Evolutionary conservation across 306 rosid species (phyloP).

Genomic region (Sechiopsis laciniata): DNA sequence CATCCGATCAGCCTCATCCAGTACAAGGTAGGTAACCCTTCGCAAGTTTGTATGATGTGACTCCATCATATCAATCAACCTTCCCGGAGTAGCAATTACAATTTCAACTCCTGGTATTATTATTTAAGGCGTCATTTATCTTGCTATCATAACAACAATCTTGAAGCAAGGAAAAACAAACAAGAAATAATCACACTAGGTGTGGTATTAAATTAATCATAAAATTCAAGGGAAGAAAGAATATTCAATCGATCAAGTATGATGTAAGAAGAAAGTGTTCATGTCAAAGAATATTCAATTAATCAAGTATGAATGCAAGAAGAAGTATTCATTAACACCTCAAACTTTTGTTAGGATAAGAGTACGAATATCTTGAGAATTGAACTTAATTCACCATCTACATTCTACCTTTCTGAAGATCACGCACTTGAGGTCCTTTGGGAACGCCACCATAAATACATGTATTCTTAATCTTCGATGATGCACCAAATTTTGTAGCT

Average conservation of each 20-base stretch:
- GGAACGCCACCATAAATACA: slow-evolving; percentile 98
- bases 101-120: slow-evolving; percentile 82
- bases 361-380: neutral
- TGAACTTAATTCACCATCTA: slow-evolving; percentile 25
- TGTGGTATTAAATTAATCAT: neutral
- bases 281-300: slow-evolving; percentile 14
- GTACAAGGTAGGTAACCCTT: slow-evolving; percentile 89
- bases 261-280: too few relatives aligned
- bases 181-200: neutral
- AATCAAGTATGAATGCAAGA: neutral
- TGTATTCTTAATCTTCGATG: slow-evolving; percentile 90
- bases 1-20: slow-evolving; percentile 99
- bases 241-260: slow-evolving; percentile 14
- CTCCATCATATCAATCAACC: slow-evolving; percentile 98
- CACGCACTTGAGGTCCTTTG: slow-evolving; percentile 99
- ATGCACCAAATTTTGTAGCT: slow-evolving; percentile 90
- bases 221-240: neutral
- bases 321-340: neutral
- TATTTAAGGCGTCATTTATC: slow-evolving; percentile 3
- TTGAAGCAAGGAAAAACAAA: neutral
- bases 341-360: slow-evolving; percentile 14
- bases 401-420: slow-evolving; percentile 88
- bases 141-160: slow-evolving; percentile 25
- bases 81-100: slow-evolving; percentile 94
- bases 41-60: slow-evolving; percentile 95